Evolutionary conservation across 2,329 filamentous ascomycete species (phyloP), one percentile per base, ranked within the genome.

Genomic region (Fusarium keratoplasticum): DNA sequence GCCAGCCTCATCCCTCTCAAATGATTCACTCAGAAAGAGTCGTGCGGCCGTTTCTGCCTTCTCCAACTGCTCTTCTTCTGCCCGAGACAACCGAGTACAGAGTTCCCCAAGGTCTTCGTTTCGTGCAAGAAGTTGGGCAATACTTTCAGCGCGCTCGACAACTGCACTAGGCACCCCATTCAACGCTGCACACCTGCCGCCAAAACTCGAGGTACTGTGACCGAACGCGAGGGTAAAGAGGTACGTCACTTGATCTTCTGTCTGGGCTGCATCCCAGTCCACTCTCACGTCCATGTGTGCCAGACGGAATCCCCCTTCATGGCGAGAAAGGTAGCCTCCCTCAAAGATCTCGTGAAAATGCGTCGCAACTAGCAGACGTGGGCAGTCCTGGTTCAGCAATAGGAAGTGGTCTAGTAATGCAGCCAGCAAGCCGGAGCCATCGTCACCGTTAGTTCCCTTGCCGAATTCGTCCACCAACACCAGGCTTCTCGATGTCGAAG

Each of bases 401-500:
- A 88, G 81, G 58, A 92, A 89, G 76, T 92, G 86, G 47, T 87
- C 83, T 18, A 93, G 82, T 8, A 92, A 82, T 3, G 89, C 89
- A 27, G 88, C 84, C 50, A 91, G 82, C 16, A 93, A 81, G 0
- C 89, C 90, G 2, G 88, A 87, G 8, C 90, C 90, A 76, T 91
- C 89, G 65, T 87, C 83, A 10, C 84, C 80, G 59, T 87, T 88
- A 0, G 90, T 92, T 4, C 90, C 90, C 78, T 92, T 92, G 2
- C 90, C 90, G 77, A 99, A 98, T 79, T 99, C 96, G 77, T 99
- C 96, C 52, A 98, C 90, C n/a, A 99, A 86, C 2, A 99, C 81
- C 7, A 99, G 85, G 78, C 94, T 98, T 57, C 90, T 89, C 14
- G 89, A 86, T 0, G 95, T 98, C 5, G 93, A 91, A 62, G 94